These are phyloP conservation scores for Dactylellina haptotyla DNA, from an alignment of 2,329 filamentous ascomycete species.

Conservation along the genomic window DNA sequence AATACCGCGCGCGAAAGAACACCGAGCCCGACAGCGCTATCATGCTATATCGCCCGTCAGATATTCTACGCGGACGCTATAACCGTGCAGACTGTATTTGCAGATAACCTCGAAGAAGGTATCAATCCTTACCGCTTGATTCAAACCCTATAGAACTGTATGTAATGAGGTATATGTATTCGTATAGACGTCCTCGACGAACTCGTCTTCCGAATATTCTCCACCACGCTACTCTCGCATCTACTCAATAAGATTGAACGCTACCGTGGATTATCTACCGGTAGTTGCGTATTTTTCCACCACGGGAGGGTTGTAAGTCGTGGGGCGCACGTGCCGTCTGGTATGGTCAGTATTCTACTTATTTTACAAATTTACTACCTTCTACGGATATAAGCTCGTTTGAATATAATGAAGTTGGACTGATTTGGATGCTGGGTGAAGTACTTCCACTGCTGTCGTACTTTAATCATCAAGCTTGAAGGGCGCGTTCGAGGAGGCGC, in stretches of 20 bases:
- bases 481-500: slow-evolving; percentile 21
- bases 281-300: slow-evolving; percentile 28
- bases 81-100: slow-evolving; percentile 42
- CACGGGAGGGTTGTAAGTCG: slow-evolving; percentile 13
- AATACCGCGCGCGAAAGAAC: background rate
- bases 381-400: background rate
- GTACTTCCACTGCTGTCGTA: slow-evolving; percentile 41
- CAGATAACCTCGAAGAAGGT: slow-evolving; percentile 38
- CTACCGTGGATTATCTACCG: slow-evolving; percentile 15
- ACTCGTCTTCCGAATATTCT: slow-evolving; percentile 38
- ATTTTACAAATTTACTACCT: background rate
- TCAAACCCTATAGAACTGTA: background rate
- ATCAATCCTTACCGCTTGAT: background rate
- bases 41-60: slow-evolving; percentile 33
- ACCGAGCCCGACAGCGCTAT: slow-evolving; percentile 4
- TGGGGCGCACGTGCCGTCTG: background rate
- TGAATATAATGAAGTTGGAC: background rate
- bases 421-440: background rate
- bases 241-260: slow-evolving; percentile 41
- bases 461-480: slow-evolving; percentile 14
- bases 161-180: background rate
- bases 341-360: slow-evolving; percentile 19
- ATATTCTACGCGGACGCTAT: slow-evolving; percentile 38
- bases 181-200: slow-evolving; percentile 25
- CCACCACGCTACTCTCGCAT: slow-evolving; percentile 15